Base-by-base conservation (phyloP, 2,329 filamentous ascomycete genomes). In the Aspergillus transmontanensis region DNA sequence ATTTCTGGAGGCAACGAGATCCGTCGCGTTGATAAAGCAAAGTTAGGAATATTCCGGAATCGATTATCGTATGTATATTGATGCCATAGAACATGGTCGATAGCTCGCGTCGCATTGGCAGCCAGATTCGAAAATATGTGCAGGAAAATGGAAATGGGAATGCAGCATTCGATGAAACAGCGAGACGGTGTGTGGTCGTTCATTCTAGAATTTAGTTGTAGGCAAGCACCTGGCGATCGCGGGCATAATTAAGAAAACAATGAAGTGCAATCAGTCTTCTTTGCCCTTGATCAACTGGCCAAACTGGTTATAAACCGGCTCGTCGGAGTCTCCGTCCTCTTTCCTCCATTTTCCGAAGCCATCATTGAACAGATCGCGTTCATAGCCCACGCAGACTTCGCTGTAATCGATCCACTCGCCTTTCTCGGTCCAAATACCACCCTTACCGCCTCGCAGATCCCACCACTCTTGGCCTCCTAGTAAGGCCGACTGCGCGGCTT, bases 351-450 rank as follows among this genome's bases (percentile, higher is more conserved):
- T 67, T 0, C 82, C 84, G 30, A 78, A 75, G 0, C 77, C 79
- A 67, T 86, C 84, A 9, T 74, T 71, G 66, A 86, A 86, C 0
- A 85, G 71, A 39, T 78, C 77, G 9, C 78, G 74, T 36, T 82
- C 80, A 26, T 80, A 73, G 2, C 80, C 78, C 14, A 75, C 72
- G 34, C 82, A 85, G 6, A 85, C 76, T 28, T 85, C 82, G 7
- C 76, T 77, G 74, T 83, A 84, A 0, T 78, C 77, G 26, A 84
- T 63, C 83, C 84, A 86, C 43, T 78, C 75, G 23, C 77, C 77
- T n/a, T 76, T 73, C 14, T 79, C 80, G 0, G 83, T 85, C 85
- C 85, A 87, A 4, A 85, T 72, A 9, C 84, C 85, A 3, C 84
- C 84, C n/a, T 77, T 78, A 0, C 84, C 84, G 11, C 83, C 84